phyloP scores from a whole-genome alignment of 768 basidiomycete species.

The Leccinum variicolor region DNA sequence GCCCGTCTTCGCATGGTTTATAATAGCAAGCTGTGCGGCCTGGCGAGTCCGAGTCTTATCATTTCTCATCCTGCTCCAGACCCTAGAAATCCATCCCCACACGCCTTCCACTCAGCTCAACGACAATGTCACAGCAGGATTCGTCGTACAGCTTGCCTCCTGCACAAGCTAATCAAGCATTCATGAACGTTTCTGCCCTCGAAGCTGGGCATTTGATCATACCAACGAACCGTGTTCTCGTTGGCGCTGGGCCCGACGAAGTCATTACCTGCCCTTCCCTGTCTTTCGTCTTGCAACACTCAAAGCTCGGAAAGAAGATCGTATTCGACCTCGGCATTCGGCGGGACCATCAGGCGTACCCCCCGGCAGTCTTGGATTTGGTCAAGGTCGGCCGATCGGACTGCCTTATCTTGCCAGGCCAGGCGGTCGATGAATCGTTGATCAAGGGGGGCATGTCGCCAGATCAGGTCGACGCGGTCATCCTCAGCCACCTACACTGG shows the following conservation, averaged over 20 bases:
- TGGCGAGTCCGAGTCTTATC: neutral
- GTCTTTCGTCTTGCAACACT: conserved; percentile 51
- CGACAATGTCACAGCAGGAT: neutral
- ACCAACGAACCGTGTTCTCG: neutral
- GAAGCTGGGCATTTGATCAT: conserved; percentile 38
- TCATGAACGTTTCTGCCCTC: conserved; percentile 52
- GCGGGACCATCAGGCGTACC: conserved; percentile 40
- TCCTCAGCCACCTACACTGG: conserved; percentile 51
- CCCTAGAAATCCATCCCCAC: neutral
- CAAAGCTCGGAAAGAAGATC: conserved; percentile 34
- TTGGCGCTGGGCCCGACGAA: neutral
- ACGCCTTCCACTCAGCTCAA: neutral
- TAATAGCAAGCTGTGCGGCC: neutral
- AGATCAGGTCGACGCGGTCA: conserved; percentile 39
- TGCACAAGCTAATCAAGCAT: conserved; percentile 39
- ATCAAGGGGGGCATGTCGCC: conserved; percentile 45
- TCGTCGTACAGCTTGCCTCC: neutral
- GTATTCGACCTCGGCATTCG: conserved; percentile 57
- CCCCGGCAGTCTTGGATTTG: conserved; percentile 29
- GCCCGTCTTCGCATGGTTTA: neutral
- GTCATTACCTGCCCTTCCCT: conserved; percentile 15
- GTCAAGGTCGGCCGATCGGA: conserved; percentile 9
- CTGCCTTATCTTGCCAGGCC: conserved; percentile 5
- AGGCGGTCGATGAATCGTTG: conserved; percentile 45
- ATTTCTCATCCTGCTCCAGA: neutral